Percentiles rank a stretch among this genome's conserved stretches.
Evolutionary conservation across 2,329 filamentous ascomycete genomes (phyloP).

Genomic region (Diaporthe aspalathi): DNA sequence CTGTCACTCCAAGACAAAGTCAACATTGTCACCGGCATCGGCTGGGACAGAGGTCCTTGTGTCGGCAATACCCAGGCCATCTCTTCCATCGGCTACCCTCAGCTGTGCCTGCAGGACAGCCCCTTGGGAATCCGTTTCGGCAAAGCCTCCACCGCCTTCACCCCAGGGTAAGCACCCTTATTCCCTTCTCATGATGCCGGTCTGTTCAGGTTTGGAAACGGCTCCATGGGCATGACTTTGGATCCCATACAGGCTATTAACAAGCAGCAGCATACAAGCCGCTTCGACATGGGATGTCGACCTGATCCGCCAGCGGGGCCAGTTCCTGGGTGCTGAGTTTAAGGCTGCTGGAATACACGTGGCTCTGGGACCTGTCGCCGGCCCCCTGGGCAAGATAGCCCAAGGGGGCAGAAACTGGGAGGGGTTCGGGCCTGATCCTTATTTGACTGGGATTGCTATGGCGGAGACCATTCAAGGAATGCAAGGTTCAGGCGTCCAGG

Average conservation of each 20-base stretch:
- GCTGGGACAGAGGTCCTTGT: conserved; percentile 79
- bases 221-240: no score
- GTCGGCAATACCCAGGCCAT: conserved; percentile 72
- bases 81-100: conserved; percentile 72
- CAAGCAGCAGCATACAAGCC: conserved; percentile 66
- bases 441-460: conserved; percentile 73
- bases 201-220: no score
- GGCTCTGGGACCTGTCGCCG: conserved; percentile 79
- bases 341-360: conserved; percentile 78
- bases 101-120: conserved; percentile 83
- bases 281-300: conserved; percentile 84
- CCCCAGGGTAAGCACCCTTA: conserved; percentile 64
- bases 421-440: conserved; percentile 82
- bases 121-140: conserved; percentile 80
- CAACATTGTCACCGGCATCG: conserved; percentile 80
- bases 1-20: conserved; percentile 83
- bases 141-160: conserved; percentile 79
- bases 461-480: conserved; percentile 70
- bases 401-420: conserved; percentile 86
- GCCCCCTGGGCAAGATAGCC: conserved; percentile 79
- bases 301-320: conserved; percentile 77
- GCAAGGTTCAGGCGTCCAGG: conserved; percentile 63
- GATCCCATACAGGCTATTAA: no score
- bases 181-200: no score
- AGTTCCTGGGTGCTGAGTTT: conserved; percentile 76